These are phyloP conservation scores for Suhomyces chickasaworum DNA, from an alignment of 1,139 yeast species.

Conservation along the genomic window DNA sequence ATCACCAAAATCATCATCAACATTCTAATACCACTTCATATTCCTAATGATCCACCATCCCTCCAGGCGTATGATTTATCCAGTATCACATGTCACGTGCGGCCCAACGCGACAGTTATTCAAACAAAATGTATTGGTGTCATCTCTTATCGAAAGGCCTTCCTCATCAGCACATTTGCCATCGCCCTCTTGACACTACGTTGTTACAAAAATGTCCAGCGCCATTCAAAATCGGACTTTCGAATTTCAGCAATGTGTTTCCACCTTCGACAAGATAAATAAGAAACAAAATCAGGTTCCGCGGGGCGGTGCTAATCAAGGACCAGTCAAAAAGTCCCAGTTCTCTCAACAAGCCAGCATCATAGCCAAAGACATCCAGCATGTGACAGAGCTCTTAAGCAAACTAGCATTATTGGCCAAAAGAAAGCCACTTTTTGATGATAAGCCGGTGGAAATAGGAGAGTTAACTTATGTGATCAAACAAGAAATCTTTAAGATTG, in stretches of 20 bases:
- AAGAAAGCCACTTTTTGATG: conserved; percentile 91
- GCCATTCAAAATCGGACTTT: conserved; percentile 74
- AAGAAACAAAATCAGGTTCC: conserved; percentile 33
- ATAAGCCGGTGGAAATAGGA: conserved; percentile 89
- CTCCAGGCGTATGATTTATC: too few species aligned
- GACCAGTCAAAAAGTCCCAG: conserved; percentile 52
- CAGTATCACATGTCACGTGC: conserved; percentile 5
- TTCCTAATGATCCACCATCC: too few species aligned
- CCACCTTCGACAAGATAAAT: conserved; percentile 62
- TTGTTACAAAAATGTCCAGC: conserved; percentile 22
- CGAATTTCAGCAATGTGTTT: conserved; percentile 85
- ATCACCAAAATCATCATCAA: too few species aligned
- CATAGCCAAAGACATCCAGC: conserved; percentile 87
- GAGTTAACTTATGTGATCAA: conserved; percentile 91
- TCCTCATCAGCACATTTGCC: neutral
- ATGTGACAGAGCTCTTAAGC: conserved; percentile 80
- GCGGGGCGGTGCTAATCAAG: conserved; percentile 16
- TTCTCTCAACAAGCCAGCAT: conserved; percentile 79
- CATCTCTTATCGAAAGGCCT: neutral
- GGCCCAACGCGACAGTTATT: neutral
- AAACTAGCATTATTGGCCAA: conserved; percentile 84
- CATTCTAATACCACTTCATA: too few species aligned
- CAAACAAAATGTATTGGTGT: conserved; percentile 3
- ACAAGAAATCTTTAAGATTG: conserved; percentile 87
- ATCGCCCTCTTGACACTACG: neutral